Base-by-base conservation (phyloP, 2,329 filamentous ascomycete genomes). In the Phialophora tarda region DNA sequence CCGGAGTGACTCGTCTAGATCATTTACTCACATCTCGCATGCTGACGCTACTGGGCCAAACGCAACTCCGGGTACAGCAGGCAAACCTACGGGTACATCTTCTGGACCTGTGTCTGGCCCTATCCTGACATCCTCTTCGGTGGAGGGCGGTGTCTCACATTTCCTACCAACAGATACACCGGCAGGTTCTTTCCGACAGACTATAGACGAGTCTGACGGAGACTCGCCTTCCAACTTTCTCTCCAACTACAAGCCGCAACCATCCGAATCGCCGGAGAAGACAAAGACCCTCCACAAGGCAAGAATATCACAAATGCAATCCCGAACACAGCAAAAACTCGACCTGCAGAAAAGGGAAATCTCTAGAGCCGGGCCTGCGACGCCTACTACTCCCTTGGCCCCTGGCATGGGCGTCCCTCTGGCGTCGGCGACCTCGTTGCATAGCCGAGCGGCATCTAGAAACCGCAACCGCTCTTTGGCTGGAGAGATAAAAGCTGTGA, bases 271-370 rank as follows among this genome's bases (percentile, higher is more conserved):
- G 26, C 79, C 80, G 1, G 76, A 74, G 72, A 66, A 69, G 60
- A 50, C 75, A 65, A 62, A 72, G 54, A 53, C 69, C 48, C 26
- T 70, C 67, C 50, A 76, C 69, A 75, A 78, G 71, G 64, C 67
- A 67, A 59, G 74, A 67, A 59, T 75, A 67, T 54, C 73, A 71
- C 34, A 78, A 34, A 61, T 66, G 26, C 65, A 76, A 21, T 82
- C 81, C n/a, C 77, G 81, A 58, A 82, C 81, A 4, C 80, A 82
- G 68, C 81, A 82, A 69, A 81, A 81, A 66, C 76, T 82, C 12
- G 82, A 81, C 78, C 75, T 82, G 50, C 80, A 82, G 65, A 77
- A 80, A 58, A 65, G 70, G 54, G 71, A 73, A 53, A 71, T 68
- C 24, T 69, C 73, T 54, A 81, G 80, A 11, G 79, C 80, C 26